Percentiles rank a stretch among this genome's conserved stretches.
Conservation (phyloP, 1,284 basidiomycete genomes). For the Irpex sp. region DNA sequence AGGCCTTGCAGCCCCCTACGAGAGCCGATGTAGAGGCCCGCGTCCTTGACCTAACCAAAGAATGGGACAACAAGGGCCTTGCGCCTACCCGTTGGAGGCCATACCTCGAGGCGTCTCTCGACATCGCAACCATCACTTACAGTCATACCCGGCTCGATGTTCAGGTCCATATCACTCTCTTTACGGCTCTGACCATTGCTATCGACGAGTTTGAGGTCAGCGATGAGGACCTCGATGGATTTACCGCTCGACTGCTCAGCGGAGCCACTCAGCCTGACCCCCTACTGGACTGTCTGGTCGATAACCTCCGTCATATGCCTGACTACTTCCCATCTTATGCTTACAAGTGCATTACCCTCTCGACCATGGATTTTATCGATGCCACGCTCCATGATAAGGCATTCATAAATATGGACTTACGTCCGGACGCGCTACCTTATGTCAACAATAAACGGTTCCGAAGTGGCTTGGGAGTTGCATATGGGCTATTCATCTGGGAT, state of each 20-base stretch:
- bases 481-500: conserved; percentile 17
- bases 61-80: neutral
- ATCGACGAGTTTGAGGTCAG: conserved; percentile 10
- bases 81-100: neutral
- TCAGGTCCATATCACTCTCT: conserved; percentile 11
- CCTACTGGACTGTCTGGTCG: conserved; percentile 7
- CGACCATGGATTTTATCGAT: conserved; percentile 8
- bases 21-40: neutral
- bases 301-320: conserved; percentile 1
- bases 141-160: conserved; percentile 6
- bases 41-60: neutral
- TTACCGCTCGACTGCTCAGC: conserved; percentile 5
- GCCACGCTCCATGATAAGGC: conserved; percentile 3
- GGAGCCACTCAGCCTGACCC: conserved; percentile 5
- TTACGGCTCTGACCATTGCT: conserved; percentile 2
- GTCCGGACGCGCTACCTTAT: neutral
- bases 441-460: conserved; percentile 12
- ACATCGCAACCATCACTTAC: conserved; percentile 6
- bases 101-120: neutral
- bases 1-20: neutral
- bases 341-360: neutral
- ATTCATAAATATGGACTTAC: neutral
- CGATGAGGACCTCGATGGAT: conserved; percentile 2
- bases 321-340: conserved; percentile 6
- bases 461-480: conserved; percentile 15